phyloP scores from a whole-genome alignment of 306 rosid species.

The Ceratonia siliqua region DNA sequence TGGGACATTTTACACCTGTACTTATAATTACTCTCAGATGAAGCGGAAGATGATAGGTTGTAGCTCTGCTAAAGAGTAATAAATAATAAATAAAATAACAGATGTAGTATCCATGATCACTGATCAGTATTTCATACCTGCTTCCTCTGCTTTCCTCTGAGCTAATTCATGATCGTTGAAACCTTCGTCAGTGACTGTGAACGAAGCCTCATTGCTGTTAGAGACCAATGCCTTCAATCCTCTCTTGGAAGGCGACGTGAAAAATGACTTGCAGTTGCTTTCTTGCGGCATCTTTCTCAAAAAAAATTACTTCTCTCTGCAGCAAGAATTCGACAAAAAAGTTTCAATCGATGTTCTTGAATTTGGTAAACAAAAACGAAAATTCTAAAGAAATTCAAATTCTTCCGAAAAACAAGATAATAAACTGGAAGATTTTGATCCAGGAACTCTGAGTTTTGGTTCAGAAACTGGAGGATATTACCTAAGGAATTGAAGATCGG shows the following conservation, averaged over 20 bases:
- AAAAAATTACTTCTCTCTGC: conserved; percentile 11
- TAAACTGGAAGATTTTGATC: not conserved
- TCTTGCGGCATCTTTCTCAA: conserved; percentile 69
- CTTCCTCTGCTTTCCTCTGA: conserved; percentile 97
- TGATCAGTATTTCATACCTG: conserved; percentile 53
- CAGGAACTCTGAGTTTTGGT: too few relatives aligned
- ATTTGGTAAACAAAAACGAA: not conserved
- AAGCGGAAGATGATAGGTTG: not conserved
- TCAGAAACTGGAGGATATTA: too few relatives aligned
- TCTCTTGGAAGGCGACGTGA: conserved; percentile 72
- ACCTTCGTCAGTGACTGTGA: conserved; percentile 54
- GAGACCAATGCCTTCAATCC: conserved; percentile 59
- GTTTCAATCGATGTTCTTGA: not conserved
- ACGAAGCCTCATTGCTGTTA: conserved; percentile 44
- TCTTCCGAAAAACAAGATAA: not conserved
- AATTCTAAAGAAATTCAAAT: not conserved
- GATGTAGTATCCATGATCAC: not conserved
- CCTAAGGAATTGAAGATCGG: conserved; percentile 4
- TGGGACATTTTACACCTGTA: not conserved
- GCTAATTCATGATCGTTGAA: conserved; percentile 90
- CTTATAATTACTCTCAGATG: not conserved
- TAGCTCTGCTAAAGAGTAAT: not conserved
- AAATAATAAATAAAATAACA: not conserved
- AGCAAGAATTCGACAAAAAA: not conserved
- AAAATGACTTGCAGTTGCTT: conserved; percentile 40